Conservation (phyloP, 345 rosid species). For the Populus euphratica region DNA sequence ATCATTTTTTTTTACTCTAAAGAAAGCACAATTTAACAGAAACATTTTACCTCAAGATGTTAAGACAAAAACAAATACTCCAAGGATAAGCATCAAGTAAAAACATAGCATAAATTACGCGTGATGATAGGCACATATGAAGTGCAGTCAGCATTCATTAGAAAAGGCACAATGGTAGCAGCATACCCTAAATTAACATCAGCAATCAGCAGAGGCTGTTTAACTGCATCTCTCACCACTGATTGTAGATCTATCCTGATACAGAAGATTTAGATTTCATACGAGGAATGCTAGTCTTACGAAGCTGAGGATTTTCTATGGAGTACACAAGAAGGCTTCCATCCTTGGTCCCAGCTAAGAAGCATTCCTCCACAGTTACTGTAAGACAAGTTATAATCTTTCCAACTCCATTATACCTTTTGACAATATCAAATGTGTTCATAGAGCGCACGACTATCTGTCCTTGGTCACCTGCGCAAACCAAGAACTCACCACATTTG, state of each 20-base stretch:
- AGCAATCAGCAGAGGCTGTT: constrained; percentile 8
- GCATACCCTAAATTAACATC: constrained; percentile 29
- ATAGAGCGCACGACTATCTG: constrained; percentile 84
- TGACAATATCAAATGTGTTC: constrained; percentile 80
- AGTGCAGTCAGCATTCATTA: neutral
- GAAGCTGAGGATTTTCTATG: constrained; percentile 74
- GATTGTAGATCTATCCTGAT: constrained; percentile 30
- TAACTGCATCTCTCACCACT: constrained; percentile 9
- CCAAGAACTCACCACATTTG: constrained; percentile 80
- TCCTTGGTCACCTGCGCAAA: constrained; percentile 95
- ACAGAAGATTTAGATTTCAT: constrained; percentile 45
- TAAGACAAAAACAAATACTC: neutral
- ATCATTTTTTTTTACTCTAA: too few species aligned
- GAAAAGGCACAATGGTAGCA: neutral
- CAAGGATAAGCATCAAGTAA: neutral
- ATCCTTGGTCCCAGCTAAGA: constrained; percentile 94
- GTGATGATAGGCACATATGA: neutral
- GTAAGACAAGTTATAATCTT: constrained; percentile 71
- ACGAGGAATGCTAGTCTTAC: constrained; percentile 43
- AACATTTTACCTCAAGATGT: too few species aligned
- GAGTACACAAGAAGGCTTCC: constrained; percentile 90
- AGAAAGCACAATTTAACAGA: too few species aligned
- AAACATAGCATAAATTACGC: neutral
- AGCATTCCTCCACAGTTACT: constrained; percentile 88
- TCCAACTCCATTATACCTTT: constrained; percentile 69